phyloP scores from a whole-genome alignment of 2,329 filamentous ascomycete genomes.

The Colletotrichum eleusines region DNA sequence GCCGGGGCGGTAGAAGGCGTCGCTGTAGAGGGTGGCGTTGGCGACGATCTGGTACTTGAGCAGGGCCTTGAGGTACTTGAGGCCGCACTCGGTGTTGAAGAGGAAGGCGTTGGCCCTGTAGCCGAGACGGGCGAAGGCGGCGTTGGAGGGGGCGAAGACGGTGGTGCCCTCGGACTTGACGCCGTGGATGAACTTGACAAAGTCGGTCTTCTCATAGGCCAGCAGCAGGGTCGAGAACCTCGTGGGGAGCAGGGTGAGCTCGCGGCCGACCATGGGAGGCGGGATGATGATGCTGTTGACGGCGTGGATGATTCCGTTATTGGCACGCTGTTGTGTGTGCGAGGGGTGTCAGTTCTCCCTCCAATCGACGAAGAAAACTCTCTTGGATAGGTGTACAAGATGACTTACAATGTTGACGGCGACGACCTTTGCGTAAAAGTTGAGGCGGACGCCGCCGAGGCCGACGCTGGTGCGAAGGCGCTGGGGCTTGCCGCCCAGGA shows the following conservation, averaged over 20 bases:
- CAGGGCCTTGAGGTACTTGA: conserved; percentile 81
- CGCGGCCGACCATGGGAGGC: conserved; percentile 70
- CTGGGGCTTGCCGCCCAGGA: conserved; percentile 76
- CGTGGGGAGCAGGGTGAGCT: conserved; percentile 74
- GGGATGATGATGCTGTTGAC: conserved; percentile 82
- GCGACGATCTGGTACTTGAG: conserved; percentile 83
- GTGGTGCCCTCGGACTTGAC: conserved; percentile 74
- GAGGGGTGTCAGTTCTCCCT: background rate
- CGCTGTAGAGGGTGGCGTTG: conserved; percentile 83
- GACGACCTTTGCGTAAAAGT: conserved; percentile 81
- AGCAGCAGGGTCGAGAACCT: conserved; percentile 85
- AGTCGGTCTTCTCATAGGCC: conserved; percentile 79
- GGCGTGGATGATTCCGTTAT: conserved; percentile 85
- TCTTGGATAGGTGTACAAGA: too few species aligned
- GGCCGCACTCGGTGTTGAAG: conserved; percentile 79
- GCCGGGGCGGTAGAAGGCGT: conserved; percentile 76
- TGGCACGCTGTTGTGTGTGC: conserved; percentile 68
- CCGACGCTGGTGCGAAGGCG: conserved; percentile 77
- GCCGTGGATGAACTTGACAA: conserved; percentile 71
- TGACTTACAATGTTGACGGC: conserved; percentile 75
- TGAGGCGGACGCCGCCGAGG: conserved; percentile 74
- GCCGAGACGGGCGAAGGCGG: conserved; percentile 82
- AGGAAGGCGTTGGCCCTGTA: conserved; percentile 83
- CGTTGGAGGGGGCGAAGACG: conserved; percentile 84
- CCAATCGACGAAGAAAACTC: too few species aligned